Evolutionary conservation across 2,329 filamentous ascomycete genomes (phyloP).

Genomic region (Zasmidium angulare): DNA sequence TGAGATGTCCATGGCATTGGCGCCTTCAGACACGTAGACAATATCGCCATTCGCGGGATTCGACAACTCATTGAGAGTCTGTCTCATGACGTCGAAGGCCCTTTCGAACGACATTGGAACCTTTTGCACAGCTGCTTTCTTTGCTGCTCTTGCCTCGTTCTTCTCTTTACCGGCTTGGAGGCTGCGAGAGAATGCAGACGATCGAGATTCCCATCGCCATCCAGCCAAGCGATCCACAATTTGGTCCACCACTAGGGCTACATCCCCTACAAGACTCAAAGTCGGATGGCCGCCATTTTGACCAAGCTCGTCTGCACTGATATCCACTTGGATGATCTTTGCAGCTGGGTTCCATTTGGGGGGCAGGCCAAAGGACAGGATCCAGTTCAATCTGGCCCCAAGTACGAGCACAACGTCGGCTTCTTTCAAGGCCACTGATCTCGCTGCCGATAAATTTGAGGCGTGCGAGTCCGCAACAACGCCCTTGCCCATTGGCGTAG

Average conservation of each 20-base stretch:
- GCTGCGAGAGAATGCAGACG: constrained; percentile 35
- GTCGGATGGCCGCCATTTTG: constrained; percentile 50
- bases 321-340: constrained; percentile 58
- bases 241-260: constrained; percentile 50
- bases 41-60: constrained; percentile 48
- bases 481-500: constrained; percentile 61
- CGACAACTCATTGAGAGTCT: constrained; percentile 47
- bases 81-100: constrained; percentile 55
- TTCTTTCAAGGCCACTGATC: constrained; percentile 53
- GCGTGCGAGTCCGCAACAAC: constrained; percentile 55
- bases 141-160: constrained; percentile 49
- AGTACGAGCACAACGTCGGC: constrained; percentile 58
- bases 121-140: constrained; percentile 42
- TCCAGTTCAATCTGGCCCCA: constrained; percentile 59
- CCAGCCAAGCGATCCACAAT: constrained; percentile 42
- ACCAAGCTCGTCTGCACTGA: constrained; percentile 55
- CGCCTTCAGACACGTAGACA: constrained; percentile 59
- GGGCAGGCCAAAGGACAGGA: constrained; percentile 56
- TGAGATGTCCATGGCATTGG: constrained; percentile 63
- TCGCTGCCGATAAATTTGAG: constrained; percentile 54
- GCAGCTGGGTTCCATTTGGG: constrained; percentile 54
- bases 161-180: constrained; percentile 41
- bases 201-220: constrained; percentile 46
- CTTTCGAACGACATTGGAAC: constrained; percentile 52
- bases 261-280: constrained; percentile 54